Evolutionary conservation across 768 basidiomycete genomes (phyloP).

Genomic region (Leccinum pellstonianum): DNA sequence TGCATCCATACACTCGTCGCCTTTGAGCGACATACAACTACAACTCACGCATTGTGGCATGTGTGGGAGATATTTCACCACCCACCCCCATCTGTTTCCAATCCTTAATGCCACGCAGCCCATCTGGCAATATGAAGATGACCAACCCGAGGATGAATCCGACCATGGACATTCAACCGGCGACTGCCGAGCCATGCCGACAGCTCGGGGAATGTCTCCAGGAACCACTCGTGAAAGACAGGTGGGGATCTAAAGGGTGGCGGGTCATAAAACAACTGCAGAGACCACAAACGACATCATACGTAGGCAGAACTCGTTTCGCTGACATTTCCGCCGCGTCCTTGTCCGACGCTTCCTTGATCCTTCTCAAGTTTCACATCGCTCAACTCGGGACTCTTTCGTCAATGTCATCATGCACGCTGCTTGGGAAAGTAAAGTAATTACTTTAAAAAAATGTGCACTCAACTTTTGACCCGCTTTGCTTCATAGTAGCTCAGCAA

Average conservation of each 20-base stretch:
- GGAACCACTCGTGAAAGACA: slow-evolving; percentile 96
- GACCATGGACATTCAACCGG: slow-evolving; percentile 95
- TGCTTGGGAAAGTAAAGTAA: background rate
- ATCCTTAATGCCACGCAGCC: slow-evolving; percentile 75
- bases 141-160: slow-evolving; percentile 90
- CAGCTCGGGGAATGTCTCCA: slow-evolving; percentile 95
- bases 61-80: background rate
- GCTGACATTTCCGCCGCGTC: slow-evolving; percentile 53
- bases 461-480: slow-evolving; percentile 47
- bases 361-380: slow-evolving; percentile 41
- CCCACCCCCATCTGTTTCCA: background rate
- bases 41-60: background rate
- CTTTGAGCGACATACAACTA: background rate
- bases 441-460: slow-evolving; percentile 29
- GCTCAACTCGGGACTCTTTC: slow-evolving; percentile 46
- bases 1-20: slow-evolving; percentile 13
- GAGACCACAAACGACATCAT: slow-evolving; percentile 21
- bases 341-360: slow-evolving; percentile 50
- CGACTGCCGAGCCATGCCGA: slow-evolving; percentile 87
- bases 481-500: slow-evolving; percentile 66
- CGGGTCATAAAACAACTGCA: background rate
- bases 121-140: slow-evolving; percentile 51
- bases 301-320: slow-evolving; percentile 58
- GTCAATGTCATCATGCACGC: background rate
- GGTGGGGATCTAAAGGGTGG: slow-evolving; percentile 58